Evolutionary conservation across 1,139 yeast species (phyloP).

Genomic region (Kodamaea suecica): DNA sequence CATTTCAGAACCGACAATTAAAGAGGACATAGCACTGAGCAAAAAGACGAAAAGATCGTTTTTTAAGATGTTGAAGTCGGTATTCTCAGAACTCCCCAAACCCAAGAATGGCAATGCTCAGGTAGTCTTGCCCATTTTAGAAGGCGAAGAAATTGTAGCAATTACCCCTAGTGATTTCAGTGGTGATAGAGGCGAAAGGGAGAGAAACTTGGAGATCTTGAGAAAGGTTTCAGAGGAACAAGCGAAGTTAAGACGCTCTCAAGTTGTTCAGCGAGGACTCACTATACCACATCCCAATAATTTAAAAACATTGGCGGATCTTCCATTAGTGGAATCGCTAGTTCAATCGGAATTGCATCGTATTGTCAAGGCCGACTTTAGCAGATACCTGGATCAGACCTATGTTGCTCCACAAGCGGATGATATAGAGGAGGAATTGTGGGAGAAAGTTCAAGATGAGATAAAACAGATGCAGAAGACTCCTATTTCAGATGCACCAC

Average conservation of each 20-base stretch:
- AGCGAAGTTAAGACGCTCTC: constrained; percentile 41
- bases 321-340: constrained; percentile 10
- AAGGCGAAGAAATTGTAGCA: constrained; percentile 20
- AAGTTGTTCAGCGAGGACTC: constrained; percentile 48
- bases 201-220: constrained; percentile 25
- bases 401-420: constrained; percentile 24
- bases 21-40: no score
- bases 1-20: no score
- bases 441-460: constrained; percentile 25
- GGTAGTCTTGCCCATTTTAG: constrained; percentile 27
- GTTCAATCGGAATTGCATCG: constrained; percentile 36
- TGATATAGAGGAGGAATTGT: constrained; percentile 41
- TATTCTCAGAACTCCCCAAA: constrained; percentile 25
- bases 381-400: constrained; percentile 27
- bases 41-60: no score
- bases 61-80: constrained; percentile 15
- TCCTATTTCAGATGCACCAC: not conserved
- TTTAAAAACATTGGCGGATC: constrained; percentile 10
- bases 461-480: constrained; percentile 17
- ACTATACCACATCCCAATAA: constrained; percentile 43
- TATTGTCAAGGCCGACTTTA: constrained; percentile 49
- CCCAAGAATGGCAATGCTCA: constrained; percentile 26
- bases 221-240: constrained; percentile 28
- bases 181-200: constrained; percentile 23
- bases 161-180: constrained; percentile 11